These are phyloP conservation scores for Rosa lucieae DNA, from an alignment of 306 rosid genomes.

Conservation along the genomic window DNA sequence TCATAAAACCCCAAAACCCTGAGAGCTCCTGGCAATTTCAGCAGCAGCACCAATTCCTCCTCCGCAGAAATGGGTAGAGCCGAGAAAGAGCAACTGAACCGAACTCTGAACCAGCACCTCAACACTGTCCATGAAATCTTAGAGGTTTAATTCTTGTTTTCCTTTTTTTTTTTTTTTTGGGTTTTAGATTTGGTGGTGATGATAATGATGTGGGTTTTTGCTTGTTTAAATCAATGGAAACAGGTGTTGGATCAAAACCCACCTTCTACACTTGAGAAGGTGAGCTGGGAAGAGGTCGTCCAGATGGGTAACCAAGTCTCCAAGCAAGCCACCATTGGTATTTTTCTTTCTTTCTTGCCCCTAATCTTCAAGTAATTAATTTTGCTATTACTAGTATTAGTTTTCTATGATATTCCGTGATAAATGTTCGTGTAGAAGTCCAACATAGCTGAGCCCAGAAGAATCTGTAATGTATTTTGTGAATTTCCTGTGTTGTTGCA, in stretches of 20 bases:
- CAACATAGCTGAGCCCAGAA: no score
- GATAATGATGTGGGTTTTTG: constrained; percentile 1
- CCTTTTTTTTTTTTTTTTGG: neutral
- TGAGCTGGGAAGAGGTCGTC: constrained; percentile 70
- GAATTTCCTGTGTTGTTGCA: neutral
- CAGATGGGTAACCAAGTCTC: constrained; percentile 71
- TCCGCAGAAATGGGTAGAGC: constrained; percentile 33
- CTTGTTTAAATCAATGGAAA: constrained; percentile 1
- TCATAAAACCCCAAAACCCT: neutral
- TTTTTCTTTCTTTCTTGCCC: no score
- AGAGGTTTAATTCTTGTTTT: constrained; percentile 36
- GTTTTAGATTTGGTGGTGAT: neutral
- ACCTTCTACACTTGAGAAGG: constrained; percentile 57
- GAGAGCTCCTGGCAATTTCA: neutral
- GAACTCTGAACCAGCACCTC: constrained; percentile 50
- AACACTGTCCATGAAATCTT: constrained; percentile 69
- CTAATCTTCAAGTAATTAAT: neutral
- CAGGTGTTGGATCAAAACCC: constrained; percentile 72
- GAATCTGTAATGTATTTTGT: no score
- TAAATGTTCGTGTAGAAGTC: no score
- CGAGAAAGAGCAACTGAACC: constrained; percentile 53
- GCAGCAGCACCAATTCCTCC: neutral
- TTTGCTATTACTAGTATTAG: neutral
- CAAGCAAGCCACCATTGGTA: constrained; percentile 87
- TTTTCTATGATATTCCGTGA: no score